These are phyloP conservation scores for Zopfochytrium polystomum DNA, from an alignment of 371 early-diverging fungal genomes.

Conservation along the genomic window DNA sequence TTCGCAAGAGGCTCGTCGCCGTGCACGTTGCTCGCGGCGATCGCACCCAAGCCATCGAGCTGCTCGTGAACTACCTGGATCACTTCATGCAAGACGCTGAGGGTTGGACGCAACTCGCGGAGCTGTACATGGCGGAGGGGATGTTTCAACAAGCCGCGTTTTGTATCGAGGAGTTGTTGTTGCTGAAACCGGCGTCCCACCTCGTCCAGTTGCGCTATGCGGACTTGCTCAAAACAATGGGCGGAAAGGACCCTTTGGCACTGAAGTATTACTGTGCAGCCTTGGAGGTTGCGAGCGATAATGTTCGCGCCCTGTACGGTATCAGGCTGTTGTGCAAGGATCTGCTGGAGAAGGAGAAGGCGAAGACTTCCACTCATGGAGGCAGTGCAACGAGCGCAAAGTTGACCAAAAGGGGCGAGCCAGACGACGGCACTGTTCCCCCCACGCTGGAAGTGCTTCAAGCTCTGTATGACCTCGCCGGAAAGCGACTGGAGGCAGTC, in stretches of 20 bases:
- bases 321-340: conserved; percentile 19
- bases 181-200: conserved; percentile 79
- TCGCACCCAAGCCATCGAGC: conserved; percentile 67
- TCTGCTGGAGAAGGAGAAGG: conserved; percentile 5
- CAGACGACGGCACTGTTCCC: not conserved
- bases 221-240: conserved; percentile 49
- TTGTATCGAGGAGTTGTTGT: conserved; percentile 82
- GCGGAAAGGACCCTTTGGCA: conserved; percentile 25
- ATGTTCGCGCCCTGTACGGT: conserved; percentile 43
- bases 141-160: conserved; percentile 81
- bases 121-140: conserved; percentile 63
- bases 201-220: conserved; percentile 84
- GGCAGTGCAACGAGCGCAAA: not conserved
- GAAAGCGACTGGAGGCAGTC: conserved; percentile 15
- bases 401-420: not conserved
- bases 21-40: conserved; percentile 64
- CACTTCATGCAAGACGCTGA: conserved; percentile 79
- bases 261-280: conserved; percentile 43
- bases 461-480: conserved; percentile 22
- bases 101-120: conserved; percentile 80
- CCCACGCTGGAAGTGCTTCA: conserved; percentile 13
- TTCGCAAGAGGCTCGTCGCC: conserved; percentile 48
- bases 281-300: conserved; percentile 34
- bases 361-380: not conserved
- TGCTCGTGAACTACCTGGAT: conserved; percentile 72